Evolutionary conservation across 2,329 filamentous ascomycete species (phyloP).

Genomic region (Aaosphaeria arxii): DNA sequence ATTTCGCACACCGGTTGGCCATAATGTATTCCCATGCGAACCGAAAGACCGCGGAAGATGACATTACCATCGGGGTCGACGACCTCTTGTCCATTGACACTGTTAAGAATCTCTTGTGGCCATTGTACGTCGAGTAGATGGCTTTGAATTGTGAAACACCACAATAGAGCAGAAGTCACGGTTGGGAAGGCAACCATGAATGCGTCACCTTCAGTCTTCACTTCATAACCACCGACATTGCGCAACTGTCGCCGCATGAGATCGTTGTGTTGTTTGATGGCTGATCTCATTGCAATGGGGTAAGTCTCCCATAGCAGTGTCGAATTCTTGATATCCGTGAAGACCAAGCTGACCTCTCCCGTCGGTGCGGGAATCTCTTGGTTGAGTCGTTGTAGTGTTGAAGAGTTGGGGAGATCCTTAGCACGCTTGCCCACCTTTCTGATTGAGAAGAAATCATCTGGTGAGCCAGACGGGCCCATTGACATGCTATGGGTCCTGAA

Average conservation of each 20-base stretch:
- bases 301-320: slow-evolving; percentile 95
- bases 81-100: slow-evolving; percentile 77
- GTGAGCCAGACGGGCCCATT: slow-evolving; percentile 72
- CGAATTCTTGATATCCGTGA: slow-evolving; percentile 99
- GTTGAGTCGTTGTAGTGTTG: slow-evolving; percentile 80
- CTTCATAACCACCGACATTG: slow-evolving; percentile 93
- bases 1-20: slow-evolving; percentile 91
- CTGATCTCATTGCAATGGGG: slow-evolving; percentile 90
- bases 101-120: slow-evolving; percentile 89
- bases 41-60: slow-evolving; percentile 91
- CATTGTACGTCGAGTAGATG: slow-evolving; percentile 84
- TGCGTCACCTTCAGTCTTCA: slow-evolving; percentile 98
- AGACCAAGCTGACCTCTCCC: slow-evolving; percentile 88
- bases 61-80: slow-evolving; percentile 80
- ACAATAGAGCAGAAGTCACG: slow-evolving; percentile 87
- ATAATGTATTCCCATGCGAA: slow-evolving; percentile 97
- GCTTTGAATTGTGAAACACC: slow-evolving; percentile 93
- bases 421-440: slow-evolving; percentile 58
- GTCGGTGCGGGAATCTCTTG: slow-evolving; percentile 88
- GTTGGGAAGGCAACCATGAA: slow-evolving; percentile 99
- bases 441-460: slow-evolving; percentile 66
- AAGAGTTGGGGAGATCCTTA: slow-evolving; percentile 66
- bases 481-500: slow-evolving; percentile 81
- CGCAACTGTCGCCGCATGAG: slow-evolving; percentile 91
- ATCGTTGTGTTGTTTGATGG: slow-evolving; percentile 96